phyloP scores from a whole-genome alignment of 1,139 yeast species.

The Pichia sp. region DNA sequence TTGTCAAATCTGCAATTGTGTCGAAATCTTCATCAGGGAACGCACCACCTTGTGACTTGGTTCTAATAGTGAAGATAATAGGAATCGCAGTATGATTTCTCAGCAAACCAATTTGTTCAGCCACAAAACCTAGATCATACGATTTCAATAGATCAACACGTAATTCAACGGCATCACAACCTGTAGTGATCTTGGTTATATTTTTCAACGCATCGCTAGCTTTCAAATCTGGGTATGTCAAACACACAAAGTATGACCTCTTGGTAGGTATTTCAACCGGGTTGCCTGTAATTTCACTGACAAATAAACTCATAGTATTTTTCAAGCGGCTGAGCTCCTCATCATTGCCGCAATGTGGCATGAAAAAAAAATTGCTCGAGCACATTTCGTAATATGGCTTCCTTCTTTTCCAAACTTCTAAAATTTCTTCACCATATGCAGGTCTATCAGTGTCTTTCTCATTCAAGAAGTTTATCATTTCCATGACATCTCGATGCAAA shows the following conservation, averaged over 20 bases:
- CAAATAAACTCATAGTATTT: constrained; percentile 54
- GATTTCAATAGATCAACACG: constrained; percentile 68
- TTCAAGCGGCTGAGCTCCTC: constrained; percentile 56
- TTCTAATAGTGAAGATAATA: constrained; percentile 75
- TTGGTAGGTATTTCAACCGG: constrained; percentile 42
- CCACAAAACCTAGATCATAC: constrained; percentile 51
- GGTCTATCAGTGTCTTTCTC: constrained; percentile 81
- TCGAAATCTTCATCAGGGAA: constrained; percentile 56
- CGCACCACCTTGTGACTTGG: constrained; percentile 75
- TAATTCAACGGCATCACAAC: constrained; percentile 78
- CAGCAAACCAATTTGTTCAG: constrained; percentile 67
- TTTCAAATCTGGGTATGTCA: constrained; percentile 57
- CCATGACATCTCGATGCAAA: constrained; percentile 80
- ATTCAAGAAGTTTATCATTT: constrained; percentile 69
- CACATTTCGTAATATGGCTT: constrained; percentile 76
- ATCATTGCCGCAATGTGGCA: constrained; percentile 62
- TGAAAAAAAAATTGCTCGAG: constrained; percentile 72
- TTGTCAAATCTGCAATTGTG: constrained; percentile 48
- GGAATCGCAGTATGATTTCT: constrained; percentile 68
- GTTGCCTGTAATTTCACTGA: constrained; percentile 61
- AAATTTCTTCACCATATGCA: constrained; percentile 73
- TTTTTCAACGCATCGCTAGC: constrained; percentile 36
- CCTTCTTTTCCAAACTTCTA: constrained; percentile 79
- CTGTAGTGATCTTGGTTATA: constrained; percentile 55
- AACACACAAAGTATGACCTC: constrained; percentile 68